Conservation (phyloP, 257 asterid genomes). For the Lavandula angustifolia region DNA sequence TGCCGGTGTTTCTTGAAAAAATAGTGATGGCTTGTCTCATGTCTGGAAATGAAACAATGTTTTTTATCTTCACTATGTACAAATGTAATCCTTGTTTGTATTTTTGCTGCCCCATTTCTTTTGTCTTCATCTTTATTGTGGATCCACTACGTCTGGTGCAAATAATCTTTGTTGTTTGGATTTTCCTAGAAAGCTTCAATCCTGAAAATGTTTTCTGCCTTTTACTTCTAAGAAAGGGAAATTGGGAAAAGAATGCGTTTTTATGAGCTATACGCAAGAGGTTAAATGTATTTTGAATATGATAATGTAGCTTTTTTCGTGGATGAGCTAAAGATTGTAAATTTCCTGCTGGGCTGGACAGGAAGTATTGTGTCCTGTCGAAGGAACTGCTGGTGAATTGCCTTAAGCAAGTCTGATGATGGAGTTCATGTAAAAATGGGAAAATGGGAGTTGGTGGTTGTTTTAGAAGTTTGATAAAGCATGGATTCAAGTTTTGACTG, state of each 20-base stretch:
- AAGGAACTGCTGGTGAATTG: constrained; percentile 16
- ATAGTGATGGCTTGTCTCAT: constrained; percentile 32
- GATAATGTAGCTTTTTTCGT: constrained; percentile 24
- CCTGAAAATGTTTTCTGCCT: neutral
- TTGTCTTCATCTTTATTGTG: constrained; percentile 28
- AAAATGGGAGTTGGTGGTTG: constrained; percentile 14
- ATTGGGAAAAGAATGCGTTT: constrained; percentile 16
- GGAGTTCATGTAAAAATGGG: constrained; percentile 9
- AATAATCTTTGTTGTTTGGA: constrained; percentile 28
- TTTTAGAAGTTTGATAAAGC: neutral
- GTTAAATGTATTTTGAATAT: neutral
- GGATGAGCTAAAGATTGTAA: constrained; percentile 20
- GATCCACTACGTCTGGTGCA: constrained; percentile 27
- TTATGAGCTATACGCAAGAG: constrained; percentile 13
- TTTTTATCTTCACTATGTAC: constrained; percentile 13
- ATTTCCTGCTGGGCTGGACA: constrained; percentile 31
- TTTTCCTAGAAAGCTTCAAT: constrained; percentile 12
- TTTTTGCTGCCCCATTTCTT: constrained; percentile 15
- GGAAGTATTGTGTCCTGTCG: constrained; percentile 14
- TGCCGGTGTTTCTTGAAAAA: constrained; percentile 17
- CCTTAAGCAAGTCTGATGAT: constrained; percentile 1
- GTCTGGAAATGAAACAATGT: constrained; percentile 20
- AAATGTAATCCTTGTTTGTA: constrained; percentile 7
- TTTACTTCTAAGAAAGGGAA: constrained; percentile 11
- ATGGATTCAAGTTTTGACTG: constrained; percentile 3